A percentile compares a stretch with the other conserved stretches of the same genome.
These are phyloP conservation scores for Tephrocybe sp. DNA, from an alignment of 768 basidiomycete genomes.

Conservation along the genomic window DNA sequence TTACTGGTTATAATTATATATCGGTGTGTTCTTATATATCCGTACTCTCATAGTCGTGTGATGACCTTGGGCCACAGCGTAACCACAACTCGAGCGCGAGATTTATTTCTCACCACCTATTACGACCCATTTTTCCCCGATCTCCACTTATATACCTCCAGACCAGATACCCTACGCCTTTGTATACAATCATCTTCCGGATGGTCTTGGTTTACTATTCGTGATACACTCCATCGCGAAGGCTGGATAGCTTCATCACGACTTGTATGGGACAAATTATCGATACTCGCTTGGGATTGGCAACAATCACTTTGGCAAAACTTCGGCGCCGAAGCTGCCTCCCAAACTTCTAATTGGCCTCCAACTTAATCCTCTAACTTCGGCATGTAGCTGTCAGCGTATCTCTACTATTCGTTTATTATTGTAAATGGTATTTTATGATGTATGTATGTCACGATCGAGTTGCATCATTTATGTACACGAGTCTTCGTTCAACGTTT, in stretches of 20 bases:
- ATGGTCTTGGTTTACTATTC: conserved; percentile 32
- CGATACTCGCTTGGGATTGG: conserved; percentile 31
- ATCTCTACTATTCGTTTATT: not conserved
- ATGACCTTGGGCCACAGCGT: conserved; percentile 36
- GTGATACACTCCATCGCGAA: conserved; percentile 37
- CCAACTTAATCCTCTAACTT: conserved; percentile 29
- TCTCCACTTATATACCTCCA: conserved; percentile 53
- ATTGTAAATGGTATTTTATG: conserved; percentile 12
- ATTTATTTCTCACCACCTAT: conserved; percentile 70
- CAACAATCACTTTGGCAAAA: conserved; percentile 43
- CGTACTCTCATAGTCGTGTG: not conserved
- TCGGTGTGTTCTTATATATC: conserved; percentile 45
- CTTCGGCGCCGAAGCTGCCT: conserved; percentile 36
- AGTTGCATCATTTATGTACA: conserved; percentile 3
- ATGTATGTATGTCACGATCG: not conserved
- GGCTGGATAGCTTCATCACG: conserved; percentile 38
- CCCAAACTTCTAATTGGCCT: conserved; percentile 33
- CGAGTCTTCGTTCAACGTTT: not conserved
- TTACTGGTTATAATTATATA: conserved; percentile 53
- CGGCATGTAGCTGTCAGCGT: not conserved
- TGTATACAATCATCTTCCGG: conserved; percentile 30
- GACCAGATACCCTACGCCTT: conserved; percentile 40
- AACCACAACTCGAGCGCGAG: conserved; percentile 44
- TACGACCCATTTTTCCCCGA: conserved; percentile 80
- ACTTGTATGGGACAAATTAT: conserved; percentile 39